Evolutionary conservation across 768 basidiomycete genomes (phyloP), one percentile per base, ranked within the genome.

Genomic region (Clavaria fumosa): DNA sequence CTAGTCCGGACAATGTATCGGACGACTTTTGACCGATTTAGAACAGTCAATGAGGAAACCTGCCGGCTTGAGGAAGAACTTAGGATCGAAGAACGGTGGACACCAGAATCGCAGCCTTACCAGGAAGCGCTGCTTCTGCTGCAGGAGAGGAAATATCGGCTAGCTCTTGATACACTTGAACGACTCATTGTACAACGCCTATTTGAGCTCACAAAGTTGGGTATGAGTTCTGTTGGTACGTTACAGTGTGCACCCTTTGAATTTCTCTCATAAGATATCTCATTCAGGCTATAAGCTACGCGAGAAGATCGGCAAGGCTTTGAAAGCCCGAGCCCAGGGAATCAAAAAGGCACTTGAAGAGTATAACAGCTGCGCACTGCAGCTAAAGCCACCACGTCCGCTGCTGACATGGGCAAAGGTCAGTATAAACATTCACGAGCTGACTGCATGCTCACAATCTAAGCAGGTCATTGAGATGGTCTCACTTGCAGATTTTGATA

Each of bases 271-370:
- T 23, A 12, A n/a, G n/a, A n/a, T n/a, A n/a, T n/a, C n/a, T n/a
- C n/a, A n/a, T 24, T 23, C 20, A 63, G 62, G 55, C 0, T 63
- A 63, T 39, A 55, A 54, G 31, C 40, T 60, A 38, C 47, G 52
- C 1, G 47, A 47, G 7, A 47, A 57, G 34, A 59, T 64, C 14
- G 52, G 53, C 0, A 56, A 61, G 39, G 53, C 56, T 3, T 41
- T 62, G 1, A 48, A 54, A 38, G 38, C 39, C 5, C 42, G 53
- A 5, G 53, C 54, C 2, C 42, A 51, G 26, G 54, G 60, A 2
- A 59, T 64, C 23, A 40, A 39, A 23, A 48, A 31, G 14, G 57
- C 60, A 0, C 45, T 63, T 3, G 38, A 48, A 0, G 35, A 32
- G 19, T 62, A 61, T 45, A 62, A 64, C 30, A 32, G 28, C 9